Evolutionary conservation across 2,329 filamentous ascomycete genomes (phyloP).

Genomic region (Paramyrothecium roridum): DNA sequence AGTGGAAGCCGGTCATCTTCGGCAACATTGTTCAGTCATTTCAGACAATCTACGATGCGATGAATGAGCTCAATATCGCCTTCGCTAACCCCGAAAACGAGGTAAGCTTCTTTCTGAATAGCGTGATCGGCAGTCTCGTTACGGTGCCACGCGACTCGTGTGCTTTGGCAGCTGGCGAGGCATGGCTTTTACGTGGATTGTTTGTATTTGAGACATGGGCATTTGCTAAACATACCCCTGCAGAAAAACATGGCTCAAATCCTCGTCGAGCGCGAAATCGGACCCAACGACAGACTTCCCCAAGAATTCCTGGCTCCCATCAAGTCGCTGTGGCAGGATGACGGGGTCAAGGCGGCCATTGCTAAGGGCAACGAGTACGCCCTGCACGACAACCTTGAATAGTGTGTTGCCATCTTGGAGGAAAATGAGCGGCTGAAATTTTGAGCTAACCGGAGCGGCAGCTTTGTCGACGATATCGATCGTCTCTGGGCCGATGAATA

Average conservation of each 20-base stretch:
- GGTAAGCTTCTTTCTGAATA: constrained; percentile 49
- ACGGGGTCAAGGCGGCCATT: constrained; percentile 82
- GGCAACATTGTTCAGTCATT: constrained; percentile 92
- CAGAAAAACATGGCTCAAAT: constrained; percentile 78
- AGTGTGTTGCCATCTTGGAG: constrained; percentile 55
- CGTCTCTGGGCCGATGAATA: constrained; percentile 74
- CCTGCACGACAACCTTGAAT: constrained; percentile 90
- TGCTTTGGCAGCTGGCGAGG: not conserved
- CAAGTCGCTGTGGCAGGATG: constrained; percentile 79
- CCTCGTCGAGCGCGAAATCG: constrained; percentile 77
- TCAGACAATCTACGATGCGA: constrained; percentile 84
- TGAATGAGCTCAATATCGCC: constrained; percentile 77
- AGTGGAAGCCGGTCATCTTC: constrained; percentile 95
- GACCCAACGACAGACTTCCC: constrained; percentile 76
- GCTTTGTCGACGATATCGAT: constrained; percentile 80
- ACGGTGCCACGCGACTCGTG: not conserved
- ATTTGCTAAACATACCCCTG: constrained; percentile 31
- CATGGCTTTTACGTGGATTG: constrained; percentile 1
- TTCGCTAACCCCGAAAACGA: constrained; percentile 79
- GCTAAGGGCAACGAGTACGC: constrained; percentile 94
- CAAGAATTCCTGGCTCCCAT: constrained; percentile 76
- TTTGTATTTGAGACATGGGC: constrained; percentile 14
- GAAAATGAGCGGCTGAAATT: constrained; percentile 3
- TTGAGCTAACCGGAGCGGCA: constrained; percentile 32
- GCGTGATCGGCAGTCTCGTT: constrained; percentile 2